Base-by-base conservation (phyloP, 805 yeast species). In the Cyberlindnera galapagoensis region DNA sequence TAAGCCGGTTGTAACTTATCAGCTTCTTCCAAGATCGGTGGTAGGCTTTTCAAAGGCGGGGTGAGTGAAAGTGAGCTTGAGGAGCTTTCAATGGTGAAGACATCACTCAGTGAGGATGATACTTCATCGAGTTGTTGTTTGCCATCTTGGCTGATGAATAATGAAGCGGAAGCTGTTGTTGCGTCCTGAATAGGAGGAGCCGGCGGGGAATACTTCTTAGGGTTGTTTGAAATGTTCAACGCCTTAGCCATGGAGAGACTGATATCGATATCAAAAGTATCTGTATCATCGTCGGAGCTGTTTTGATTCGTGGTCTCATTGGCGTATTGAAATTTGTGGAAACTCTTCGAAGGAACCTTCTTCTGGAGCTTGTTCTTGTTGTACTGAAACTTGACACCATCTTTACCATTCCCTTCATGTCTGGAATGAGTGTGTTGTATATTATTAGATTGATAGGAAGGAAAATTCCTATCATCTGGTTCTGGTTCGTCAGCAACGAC, bases 381-480 rank as follows among this genome's bases (percentile, higher is more conserved):
- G 36, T 38, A 36, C 33, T 29, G 42, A 32, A 34, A 30, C 30
- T 39, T 35, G 38, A 38, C 35, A 51, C 46, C n/a, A n/a, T n/a
- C n/a, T n/a, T n/a, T n/a, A n/a, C n/a, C n/a, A n/a, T n/a, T n/a
- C n/a, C n/a, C n/a, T n/a, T n/a, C n/a, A n/a, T n/a, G n/a, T 40
- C 44, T 47, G 29, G 20, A 18, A 21, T 33, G 17, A 27, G 30
- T 33, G 35, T 42, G 40, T 38, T 32, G 39, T 21, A 29, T 35
- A 6, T 33, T 49, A 25, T 40, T 46, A 28, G 39, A 38, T 41
- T 36, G 35, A 35, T 35, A 61, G 61, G 63, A 60, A 60, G 65
- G 51, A 44, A 38, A 49, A 63, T 58, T 60, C 65, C 69, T 65
- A 64, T 65, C 70, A 62, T 63, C 69, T 10, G 70, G 69, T 41